phyloP scores from a whole-genome alignment of 1,139 yeast species.

The Yamadazyma taylorii region DNA sequence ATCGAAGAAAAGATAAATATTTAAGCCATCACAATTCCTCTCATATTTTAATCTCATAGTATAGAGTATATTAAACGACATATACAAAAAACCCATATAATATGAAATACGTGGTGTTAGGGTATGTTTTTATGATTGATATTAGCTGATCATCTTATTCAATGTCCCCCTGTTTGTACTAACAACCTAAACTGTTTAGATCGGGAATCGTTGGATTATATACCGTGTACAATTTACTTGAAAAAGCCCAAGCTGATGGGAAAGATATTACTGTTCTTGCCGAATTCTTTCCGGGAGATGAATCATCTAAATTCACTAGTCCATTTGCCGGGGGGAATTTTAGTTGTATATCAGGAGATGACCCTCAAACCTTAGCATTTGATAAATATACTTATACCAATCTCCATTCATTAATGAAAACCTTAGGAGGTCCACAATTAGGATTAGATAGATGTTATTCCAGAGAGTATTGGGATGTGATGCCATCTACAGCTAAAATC shows the following conservation, averaged over 20 bases:
- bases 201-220: slow-evolving; percentile 74
- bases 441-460: slow-evolving; percentile 57
- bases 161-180: not conserved
- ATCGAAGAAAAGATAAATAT: no score
- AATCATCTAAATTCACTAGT: slow-evolving; percentile 65
- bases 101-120: slow-evolving; percentile 29
- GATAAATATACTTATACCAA: slow-evolving; percentile 58
- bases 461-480: slow-evolving; percentile 54
- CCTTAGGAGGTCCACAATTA: slow-evolving; percentile 50
- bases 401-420: slow-evolving; percentile 40
- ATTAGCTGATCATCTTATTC: no score
- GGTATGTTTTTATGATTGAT: slow-evolving; percentile 27
- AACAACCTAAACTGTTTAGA: slow-evolving; percentile 21
- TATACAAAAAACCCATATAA: no score
- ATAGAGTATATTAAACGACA: no score
- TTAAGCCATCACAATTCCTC: no score
- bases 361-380: slow-evolving; percentile 47
- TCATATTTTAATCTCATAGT: no score
- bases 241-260: slow-evolving; percentile 41
- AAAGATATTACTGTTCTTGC: slow-evolving; percentile 58
- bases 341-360: slow-evolving; percentile 63
- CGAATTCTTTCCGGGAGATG: slow-evolving; percentile 71
- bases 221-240: slow-evolving; percentile 55
- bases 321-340: slow-evolving; percentile 84
- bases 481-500: slow-evolving; percentile 12